Evolutionary conservation across 371 early-diverging fungal genomes (phyloP), one percentile per base, ranked within the genome.

Genomic region (Catenaria anguillulae): DNA sequence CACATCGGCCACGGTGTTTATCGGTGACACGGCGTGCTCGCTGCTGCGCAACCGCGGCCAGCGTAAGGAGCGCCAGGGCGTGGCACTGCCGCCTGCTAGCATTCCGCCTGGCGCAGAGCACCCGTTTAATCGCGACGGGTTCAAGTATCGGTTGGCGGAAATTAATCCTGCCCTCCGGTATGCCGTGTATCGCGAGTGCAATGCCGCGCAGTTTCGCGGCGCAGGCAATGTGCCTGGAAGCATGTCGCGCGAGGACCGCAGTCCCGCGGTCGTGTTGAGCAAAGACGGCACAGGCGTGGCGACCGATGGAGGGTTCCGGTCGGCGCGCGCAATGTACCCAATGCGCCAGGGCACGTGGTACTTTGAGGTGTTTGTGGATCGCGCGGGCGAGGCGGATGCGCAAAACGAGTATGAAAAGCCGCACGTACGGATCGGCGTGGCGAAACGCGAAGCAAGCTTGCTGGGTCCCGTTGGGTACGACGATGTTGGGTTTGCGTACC

Each of bases 381-480:
- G n/a, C n/a, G n/a, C n/a, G n/a, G n/a, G n/a, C n/a, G n/a, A n/a
- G n/a, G n/a, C n/a, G n/a, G n/a, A n/a, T 1, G 64, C 68, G 48
- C 62, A 64, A 23, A 68, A 68, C 33, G 71, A 71, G 1, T 64
- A 66, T 2, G 73, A 79, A 61, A 80, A 76, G 17, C 77, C 83
- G 1, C 83, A 84, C 69, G 84, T 84, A 2, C 79, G 85, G 19
- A 69, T 84, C 26, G 85, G 85, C 8, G 82, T 78, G 78, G 79
- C 82, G 21, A 69, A 83, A 40, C 73, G 85, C 61, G 84, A 84
- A 78, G 83, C 82, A 79, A 74, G n/a, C 13, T 62, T 81, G 23
- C 79, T 83, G 64, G 82, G 81, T 1, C 85, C 85, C 15, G 82
- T 84, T 37, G 85, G 85, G 2, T 83, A 81, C 65, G 85, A 85